Evolutionary conservation across 257 asterid species (phyloP).

Genomic region (Solanum corneliomulleri): DNA sequence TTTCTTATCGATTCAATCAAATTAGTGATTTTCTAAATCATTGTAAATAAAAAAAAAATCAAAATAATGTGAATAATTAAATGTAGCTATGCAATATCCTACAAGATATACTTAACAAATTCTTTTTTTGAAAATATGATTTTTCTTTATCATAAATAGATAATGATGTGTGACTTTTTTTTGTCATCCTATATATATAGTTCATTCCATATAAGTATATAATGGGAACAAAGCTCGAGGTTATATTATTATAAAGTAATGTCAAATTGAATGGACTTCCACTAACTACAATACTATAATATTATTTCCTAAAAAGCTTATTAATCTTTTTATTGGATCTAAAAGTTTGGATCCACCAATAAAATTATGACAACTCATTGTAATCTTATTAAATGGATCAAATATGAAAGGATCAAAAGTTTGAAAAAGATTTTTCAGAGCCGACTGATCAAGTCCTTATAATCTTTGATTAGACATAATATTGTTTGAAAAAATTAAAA

Average conservation of each 20-base stretch:
- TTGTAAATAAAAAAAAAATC: background rate
- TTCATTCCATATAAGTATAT: background rate
- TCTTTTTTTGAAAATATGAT: background rate
- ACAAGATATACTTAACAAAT: background rate
- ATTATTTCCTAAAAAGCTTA: slow-evolving; percentile 3
- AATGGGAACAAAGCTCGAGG: slow-evolving; percentile 81
- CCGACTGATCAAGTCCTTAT: background rate
- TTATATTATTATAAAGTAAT: slow-evolving; percentile 4
- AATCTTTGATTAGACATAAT: background rate
- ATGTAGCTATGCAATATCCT: background rate
- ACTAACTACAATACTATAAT: background rate
- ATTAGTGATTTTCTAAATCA: background rate
- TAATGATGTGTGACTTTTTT: background rate
- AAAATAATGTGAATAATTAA: background rate
- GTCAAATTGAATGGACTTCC: slow-evolving; percentile 16
- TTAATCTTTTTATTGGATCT: slow-evolving; percentile 6
- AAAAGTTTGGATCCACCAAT: slow-evolving; percentile 16
- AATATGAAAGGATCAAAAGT: background rate
- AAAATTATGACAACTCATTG: background rate
- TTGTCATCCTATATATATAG: background rate
- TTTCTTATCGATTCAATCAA: too few species aligned
- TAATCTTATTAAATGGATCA: background rate
- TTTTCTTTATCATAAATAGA: background rate
- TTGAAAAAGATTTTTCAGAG: background rate
- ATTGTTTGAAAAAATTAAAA: background rate